phyloP scores from a whole-genome alignment of 2,329 filamentous ascomycete genomes.

The Pezicula rhizophila region DNA sequence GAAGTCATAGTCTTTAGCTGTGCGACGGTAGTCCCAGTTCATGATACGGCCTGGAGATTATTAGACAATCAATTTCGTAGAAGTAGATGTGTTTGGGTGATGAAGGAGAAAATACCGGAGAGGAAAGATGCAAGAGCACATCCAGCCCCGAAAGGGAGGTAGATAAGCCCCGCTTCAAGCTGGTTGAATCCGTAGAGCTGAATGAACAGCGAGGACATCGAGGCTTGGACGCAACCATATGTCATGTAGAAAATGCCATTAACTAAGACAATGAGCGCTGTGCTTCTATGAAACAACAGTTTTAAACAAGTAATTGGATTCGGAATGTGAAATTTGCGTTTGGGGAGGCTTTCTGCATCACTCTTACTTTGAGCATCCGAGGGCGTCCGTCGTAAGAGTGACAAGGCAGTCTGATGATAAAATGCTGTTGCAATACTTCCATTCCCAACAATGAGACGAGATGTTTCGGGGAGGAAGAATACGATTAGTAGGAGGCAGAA shows the following conservation, averaged over 20 bases:
- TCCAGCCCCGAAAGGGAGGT: conserved; percentile 7
- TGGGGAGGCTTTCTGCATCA: background rate
- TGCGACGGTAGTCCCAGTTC: conserved; percentile 4
- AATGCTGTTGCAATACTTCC: background rate
- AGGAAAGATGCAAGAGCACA: background rate
- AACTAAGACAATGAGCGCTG: conserved; percentile 30
- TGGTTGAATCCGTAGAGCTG: conserved; percentile 37
- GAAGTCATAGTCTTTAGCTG: background rate
- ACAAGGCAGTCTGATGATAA: background rate
- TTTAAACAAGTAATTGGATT: conserved; percentile 32
- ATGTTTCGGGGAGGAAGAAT: conserved; percentile 39
- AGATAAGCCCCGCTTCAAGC: conserved; percentile 18
- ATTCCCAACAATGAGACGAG: conserved; percentile 5
- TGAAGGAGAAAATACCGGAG: background rate
- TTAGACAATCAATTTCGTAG: background rate
- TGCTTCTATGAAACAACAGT: conserved; percentile 32
- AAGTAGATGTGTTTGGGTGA: background rate
- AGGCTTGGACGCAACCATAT: conserved; percentile 40
- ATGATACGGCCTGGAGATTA: background rate
- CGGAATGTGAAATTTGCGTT: conserved; percentile 23
- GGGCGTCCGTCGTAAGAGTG: background rate
- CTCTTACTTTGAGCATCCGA: background rate
- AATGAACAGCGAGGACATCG: conserved; percentile 39
- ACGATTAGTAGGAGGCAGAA: conserved; percentile 29
- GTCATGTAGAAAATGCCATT: conserved; percentile 38